A percentile compares a stretch with the other conserved stretches of the same genome.
phyloP scores from a whole-genome alignment of 192 early-diverging fungal genomes.

The Piromyces finnis region DNA sequence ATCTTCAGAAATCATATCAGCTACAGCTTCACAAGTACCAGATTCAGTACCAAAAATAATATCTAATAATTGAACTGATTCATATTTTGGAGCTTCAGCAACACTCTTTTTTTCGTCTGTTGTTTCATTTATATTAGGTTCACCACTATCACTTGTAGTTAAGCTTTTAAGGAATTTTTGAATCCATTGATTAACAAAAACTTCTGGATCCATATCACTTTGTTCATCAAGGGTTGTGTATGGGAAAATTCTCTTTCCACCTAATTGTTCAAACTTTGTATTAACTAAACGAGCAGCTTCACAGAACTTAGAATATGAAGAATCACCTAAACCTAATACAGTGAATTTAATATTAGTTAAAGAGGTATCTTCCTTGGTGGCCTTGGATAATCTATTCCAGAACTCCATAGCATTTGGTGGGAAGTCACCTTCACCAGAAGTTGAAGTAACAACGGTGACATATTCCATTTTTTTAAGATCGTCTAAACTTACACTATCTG shows the following conservation, averaged over 20 bases:
- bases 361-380: constrained; percentile 30
- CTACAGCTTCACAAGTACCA: not conserved
- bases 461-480: constrained; percentile 60
- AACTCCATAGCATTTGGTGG: constrained; percentile 82
- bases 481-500: constrained; percentile 21
- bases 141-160: no score
- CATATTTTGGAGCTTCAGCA: no score
- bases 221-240: not conserved
- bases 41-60: not conserved
- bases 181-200: not conserved
- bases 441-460: constrained; percentile 60
- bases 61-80: not conserved
- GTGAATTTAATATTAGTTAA: constrained; percentile 50
- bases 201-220: not conserved
- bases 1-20: not conserved
- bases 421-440: constrained; percentile 94
- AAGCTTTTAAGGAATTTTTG: not conserved
- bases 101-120: no score
- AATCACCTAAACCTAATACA: constrained; percentile 82
- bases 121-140: no score
- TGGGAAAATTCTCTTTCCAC: not conserved
- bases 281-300: not conserved
- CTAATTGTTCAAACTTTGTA: not conserved
- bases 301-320: not conserved
- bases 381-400: constrained; percentile 53